Evolutionary conservation across 257 asterid species (phyloP).

Genomic region (Dorcoceras hygrometricum): DNA sequence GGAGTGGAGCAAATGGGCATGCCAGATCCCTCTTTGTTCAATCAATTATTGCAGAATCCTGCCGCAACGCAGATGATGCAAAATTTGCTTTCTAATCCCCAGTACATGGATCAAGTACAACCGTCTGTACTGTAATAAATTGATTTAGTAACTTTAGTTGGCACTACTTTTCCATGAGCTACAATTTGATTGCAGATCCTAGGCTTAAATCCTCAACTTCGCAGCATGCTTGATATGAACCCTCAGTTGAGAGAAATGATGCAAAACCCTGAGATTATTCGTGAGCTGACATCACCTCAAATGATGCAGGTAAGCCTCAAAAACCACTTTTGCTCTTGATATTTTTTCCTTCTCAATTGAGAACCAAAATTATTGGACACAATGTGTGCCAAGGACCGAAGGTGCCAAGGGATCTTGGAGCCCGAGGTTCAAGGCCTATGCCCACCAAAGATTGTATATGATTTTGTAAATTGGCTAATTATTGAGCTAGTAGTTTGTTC

Average conservation of each 20-base stretch:
- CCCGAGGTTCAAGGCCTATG: background rate
- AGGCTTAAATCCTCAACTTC: constrained; percentile 45
- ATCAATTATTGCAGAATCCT: constrained; percentile 57
- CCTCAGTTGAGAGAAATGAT: constrained; percentile 53
- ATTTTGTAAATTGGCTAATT: background rate
- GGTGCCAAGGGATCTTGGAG: background rate
- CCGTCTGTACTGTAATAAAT: background rate
- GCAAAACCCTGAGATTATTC: constrained; percentile 54
- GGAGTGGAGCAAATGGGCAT: constrained; percentile 39
- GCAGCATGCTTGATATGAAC: constrained; percentile 43
- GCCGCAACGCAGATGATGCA: constrained; percentile 49
- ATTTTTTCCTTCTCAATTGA: too few relatives aligned
- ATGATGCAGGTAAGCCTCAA: constrained; percentile 42
- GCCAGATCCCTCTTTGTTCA: constrained; percentile 44
- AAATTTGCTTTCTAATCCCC: constrained; percentile 48
- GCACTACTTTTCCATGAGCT: background rate
- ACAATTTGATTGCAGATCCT: constrained; percentile 30
- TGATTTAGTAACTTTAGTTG: constrained; percentile 8
- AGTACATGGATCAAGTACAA: constrained; percentile 52
- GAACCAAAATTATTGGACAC: background rate
- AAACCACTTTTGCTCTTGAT: background rate
- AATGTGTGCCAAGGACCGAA: background rate
- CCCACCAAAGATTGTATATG: background rate
- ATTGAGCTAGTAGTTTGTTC: background rate
- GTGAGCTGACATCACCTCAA: constrained; percentile 51